Base-by-base conservation (phyloP, 805 yeast species). In the Yamadazyma tumulicola region DNA sequence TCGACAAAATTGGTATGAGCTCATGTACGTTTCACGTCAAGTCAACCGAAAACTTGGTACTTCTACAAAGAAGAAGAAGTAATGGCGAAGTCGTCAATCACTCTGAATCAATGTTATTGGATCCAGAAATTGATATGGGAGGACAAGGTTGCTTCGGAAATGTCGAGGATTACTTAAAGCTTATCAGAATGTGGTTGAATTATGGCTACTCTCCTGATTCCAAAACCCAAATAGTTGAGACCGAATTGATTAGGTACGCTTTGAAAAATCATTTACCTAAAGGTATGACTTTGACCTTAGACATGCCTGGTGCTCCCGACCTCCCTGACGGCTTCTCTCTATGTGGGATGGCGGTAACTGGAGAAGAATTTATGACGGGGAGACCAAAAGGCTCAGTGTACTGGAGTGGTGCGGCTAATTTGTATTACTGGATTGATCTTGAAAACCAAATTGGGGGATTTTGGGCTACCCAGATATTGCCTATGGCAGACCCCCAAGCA, bases 111-210 rank as follows among this genome's bases (percentile, higher is more conserved):
- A 35, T 42, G 24, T 39, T 29, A 12, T 38, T 43, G 34, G 60
- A 47, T 26, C 52, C 52, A 14, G 41, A 22, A 25, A 33, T 62
- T 6, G 70, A 66, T 39, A 57, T 64, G 63, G 72, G 72, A 6
- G 72, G 72, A n/a, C 68, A 59, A 35, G 72, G 72, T 2, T 52
- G 63, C 32, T 60, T 55, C 35, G 64, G 67, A 1, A 56, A 58
- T 2, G 60, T 59, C 1, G 54, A 47, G 3, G 72, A 66, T 44
- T 67, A 57, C 36, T 49, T 67, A 38, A 61, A 55, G 35, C 64
- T 64, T 29, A 45, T 67, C 17, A 52, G 72, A 26, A 42, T 63
- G 9, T 64, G 69, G 67, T 50, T 66, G 21, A 67, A 66, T 38
- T 49, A 49, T 23, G 72, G 72, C 0, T 32, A 39, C 10, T 59